These are phyloP conservation scores for Neopestalotiopsis rosae DNA, from an alignment of 2,329 filamentous ascomycete species.

Conservation along the genomic window DNA sequence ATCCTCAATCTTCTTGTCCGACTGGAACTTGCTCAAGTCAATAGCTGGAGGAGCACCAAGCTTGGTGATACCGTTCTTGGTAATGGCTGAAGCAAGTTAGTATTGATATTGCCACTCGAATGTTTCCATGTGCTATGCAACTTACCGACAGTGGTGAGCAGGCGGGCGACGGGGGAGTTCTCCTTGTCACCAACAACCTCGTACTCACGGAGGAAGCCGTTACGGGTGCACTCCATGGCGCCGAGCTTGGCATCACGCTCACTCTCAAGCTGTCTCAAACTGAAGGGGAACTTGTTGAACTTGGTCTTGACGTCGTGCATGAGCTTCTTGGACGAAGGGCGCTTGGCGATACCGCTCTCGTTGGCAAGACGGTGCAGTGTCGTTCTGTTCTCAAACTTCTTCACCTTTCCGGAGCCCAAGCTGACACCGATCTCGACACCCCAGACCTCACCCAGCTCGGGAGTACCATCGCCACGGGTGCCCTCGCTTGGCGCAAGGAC, in stretches of 20 bases:
- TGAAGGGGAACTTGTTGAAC: slow-evolving; percentile 98
- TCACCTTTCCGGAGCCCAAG: slow-evolving; percentile 91
- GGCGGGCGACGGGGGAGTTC: slow-evolving; percentile 78
- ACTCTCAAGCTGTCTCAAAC: slow-evolving; percentile 93
- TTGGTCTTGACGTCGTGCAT: slow-evolving; percentile 96
- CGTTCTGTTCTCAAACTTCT: slow-evolving; percentile 83
- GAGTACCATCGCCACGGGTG: slow-evolving; percentile 86
- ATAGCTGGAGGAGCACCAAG: slow-evolving; percentile 77
- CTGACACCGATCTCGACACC: slow-evolving; percentile 96
- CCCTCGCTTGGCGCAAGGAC: slow-evolving; percentile 87
- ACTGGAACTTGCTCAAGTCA: slow-evolving; percentile 84
- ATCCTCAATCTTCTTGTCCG: slow-evolving; percentile 97
- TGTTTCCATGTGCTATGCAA: slow-evolving; percentile 33
- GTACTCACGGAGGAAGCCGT: slow-evolving; percentile 92
- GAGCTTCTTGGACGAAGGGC: slow-evolving; percentile 89
- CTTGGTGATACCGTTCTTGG: slow-evolving; percentile 94
- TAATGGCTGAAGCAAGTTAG: slow-evolving; percentile 71
- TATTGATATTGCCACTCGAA: slow-evolving; percentile 15
- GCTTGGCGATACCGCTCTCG: slow-evolving; percentile 92
- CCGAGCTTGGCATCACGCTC: slow-evolving; percentile 96
- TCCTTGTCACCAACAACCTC: slow-evolving; percentile 97
- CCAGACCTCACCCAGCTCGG: slow-evolving; percentile 94
- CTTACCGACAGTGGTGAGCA: slow-evolving; percentile 93
- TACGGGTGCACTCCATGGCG: slow-evolving; percentile 93
- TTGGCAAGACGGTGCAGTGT: slow-evolving; percentile 93